A percentile compares a stretch with the other conserved stretches of the same genome.
phyloP scores from a whole-genome alignment of 768 basidiomycete genomes.

The Nidularia sp. region DNA sequence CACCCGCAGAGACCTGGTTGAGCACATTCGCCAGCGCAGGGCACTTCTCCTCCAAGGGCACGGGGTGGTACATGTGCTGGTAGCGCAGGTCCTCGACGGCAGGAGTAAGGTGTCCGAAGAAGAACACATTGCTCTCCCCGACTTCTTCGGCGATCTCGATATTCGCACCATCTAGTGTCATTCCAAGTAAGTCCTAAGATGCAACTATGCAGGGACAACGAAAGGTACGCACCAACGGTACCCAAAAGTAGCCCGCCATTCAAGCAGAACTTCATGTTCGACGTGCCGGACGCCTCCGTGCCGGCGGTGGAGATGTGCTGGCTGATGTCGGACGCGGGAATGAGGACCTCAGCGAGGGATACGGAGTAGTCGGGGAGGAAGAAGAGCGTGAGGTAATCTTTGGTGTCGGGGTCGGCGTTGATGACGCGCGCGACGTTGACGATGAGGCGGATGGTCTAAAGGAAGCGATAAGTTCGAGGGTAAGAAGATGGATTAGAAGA shows the following conservation, averaged over 20 bases:
- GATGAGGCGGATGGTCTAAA: conserved; percentile 85
- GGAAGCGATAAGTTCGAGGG: background rate
- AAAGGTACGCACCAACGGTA: conserved; percentile 54
- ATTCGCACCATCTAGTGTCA: conserved; percentile 76
- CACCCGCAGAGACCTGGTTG: conserved; percentile 68
- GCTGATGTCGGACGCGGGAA: conserved; percentile 90
- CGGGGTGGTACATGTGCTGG: conserved; percentile 80
- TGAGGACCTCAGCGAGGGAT: conserved; percentile 76
- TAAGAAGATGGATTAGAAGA: background rate
- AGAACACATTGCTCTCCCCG: conserved; percentile 91
- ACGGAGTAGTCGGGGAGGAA: conserved; percentile 97
- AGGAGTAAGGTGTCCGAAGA: conserved; percentile 86
- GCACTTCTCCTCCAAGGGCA: conserved; percentile 79
- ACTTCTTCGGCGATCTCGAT: conserved; percentile 96
- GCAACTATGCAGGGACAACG: background rate
- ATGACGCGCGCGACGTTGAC: conserved; percentile 82
- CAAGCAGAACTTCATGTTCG: conserved; percentile 87
- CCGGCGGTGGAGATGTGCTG: conserved; percentile 98
- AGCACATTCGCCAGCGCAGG: conserved; percentile 79
- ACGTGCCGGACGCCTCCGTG: conserved; percentile 82
- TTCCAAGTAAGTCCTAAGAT: background rate
- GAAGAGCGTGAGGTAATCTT: conserved; percentile 80
- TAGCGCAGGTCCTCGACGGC: conserved; percentile 85
- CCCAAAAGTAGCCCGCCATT: conserved; percentile 89
- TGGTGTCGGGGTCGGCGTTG: conserved; percentile 84